phyloP scores from a whole-genome alignment of 1,139 yeast species.

The Suhomyces ambrosiae region DNA sequence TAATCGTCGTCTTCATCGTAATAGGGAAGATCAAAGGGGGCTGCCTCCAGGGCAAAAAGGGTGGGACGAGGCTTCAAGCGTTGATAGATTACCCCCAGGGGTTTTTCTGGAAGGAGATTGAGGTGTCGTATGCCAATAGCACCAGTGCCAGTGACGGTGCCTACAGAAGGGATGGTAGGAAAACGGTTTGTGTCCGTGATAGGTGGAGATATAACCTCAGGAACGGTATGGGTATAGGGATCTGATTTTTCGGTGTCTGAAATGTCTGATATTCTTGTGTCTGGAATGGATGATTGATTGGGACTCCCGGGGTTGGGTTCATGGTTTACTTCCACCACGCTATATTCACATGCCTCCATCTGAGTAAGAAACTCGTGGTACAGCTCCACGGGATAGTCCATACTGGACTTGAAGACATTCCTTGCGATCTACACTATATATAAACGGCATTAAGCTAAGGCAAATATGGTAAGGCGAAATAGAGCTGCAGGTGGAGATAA shows the following conservation, averaged over 20 bases:
- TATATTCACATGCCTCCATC: constrained; percentile 30
- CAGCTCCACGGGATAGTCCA: constrained; percentile 25
- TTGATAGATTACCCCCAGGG: not conserved
- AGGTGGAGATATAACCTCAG: not conserved
- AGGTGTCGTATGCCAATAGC: not conserved
- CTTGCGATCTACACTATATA: constrained; percentile 1
- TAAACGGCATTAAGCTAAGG: constrained; percentile 11
- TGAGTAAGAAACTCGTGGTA: constrained; percentile 35
- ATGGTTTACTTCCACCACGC: constrained; percentile 12
- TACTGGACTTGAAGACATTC: not conserved
- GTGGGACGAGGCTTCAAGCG: constrained; percentile 3
- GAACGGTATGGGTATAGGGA: not conserved
- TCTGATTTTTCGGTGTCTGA: too few species aligned
- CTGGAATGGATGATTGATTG: too few species aligned
- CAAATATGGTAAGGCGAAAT: constrained; percentile 6
- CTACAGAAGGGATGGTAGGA: too few species aligned
- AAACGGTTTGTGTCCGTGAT: too few species aligned
- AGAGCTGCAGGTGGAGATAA: constrained; percentile 5
- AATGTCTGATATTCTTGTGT: too few species aligned
- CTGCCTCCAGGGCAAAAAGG: constrained; percentile 2
- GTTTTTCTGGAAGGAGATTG: not conserved
- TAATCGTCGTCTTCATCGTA: constrained; percentile 16
- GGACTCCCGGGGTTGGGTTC: constrained; percentile 1
- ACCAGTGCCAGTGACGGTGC: too few species aligned
- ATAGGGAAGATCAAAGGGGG: constrained; percentile 4